Base-by-base conservation (phyloP, 495 filamentous ascomycete species). In the Penicillium chermesinum region DNA sequence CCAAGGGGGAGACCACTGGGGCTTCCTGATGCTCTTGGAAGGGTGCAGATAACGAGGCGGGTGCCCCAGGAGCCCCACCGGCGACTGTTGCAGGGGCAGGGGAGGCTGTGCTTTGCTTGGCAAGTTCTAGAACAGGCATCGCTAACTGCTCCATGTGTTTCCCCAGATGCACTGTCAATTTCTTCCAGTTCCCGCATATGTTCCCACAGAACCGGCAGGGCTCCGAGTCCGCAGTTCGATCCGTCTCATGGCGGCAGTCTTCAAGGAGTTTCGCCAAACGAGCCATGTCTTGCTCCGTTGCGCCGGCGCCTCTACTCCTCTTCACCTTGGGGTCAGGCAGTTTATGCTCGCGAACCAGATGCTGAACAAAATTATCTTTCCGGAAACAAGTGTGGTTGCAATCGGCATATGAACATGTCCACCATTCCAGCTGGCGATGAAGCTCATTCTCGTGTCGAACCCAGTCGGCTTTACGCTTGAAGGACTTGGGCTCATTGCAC, bases 391-490 rank as follows among this genome's bases (percentile, higher is more conserved):
- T 79, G 61, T 96, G 91, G 5, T 67, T 74, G 66, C 91, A 96
- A 45, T 94, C 91, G 1, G 80, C 74, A 30, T 86, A 76, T 25
- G 86, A 81, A 62, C 91, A 97, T 19, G 75, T 81, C 91, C 91
- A 97, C 84, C 87, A 93, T 56, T 96, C 91, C 6, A 95, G 73
- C 41, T 95, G 88, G 25, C 91, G 82, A 61, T 97, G 91, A 46
- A 85, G 82, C 66, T 97, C 91, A 56, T 89, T 95, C 64, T 97
- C 91, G 56, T 97, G 91, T 22, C 91, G 78, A 19, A 97, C 90
- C 91, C 91, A 97, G 61, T 97, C 91, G 14, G 91, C 91, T 67
- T 97, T 97, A 34, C 91, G 79, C 67, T 97, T 97, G 74, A 96
- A 97, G 17, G 89, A 91, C 65, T 95, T 95, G 18, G 89, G 86